Evolutionary conservation across 106 monocot genomes (phyloP).

Genomic region (Vanilla planifolia): DNA sequence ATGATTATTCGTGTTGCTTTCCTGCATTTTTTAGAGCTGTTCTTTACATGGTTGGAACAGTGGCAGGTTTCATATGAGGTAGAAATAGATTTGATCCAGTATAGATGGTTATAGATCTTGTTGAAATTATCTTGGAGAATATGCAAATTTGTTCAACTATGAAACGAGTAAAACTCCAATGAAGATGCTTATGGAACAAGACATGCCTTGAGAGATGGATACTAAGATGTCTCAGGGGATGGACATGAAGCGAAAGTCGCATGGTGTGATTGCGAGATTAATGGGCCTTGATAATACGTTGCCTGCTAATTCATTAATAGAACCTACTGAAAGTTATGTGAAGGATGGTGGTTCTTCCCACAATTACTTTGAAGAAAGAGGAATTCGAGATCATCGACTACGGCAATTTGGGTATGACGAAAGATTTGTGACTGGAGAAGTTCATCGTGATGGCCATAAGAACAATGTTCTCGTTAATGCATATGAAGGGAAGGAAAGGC

Average conservation of each 20-base stretch:
- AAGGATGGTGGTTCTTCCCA: constrained; percentile 1
- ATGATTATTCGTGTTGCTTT: background rate
- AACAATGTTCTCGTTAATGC: constrained; percentile 17
- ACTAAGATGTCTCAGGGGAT: constrained; percentile 31
- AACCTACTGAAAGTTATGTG: constrained; percentile 1
- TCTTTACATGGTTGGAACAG: background rate
- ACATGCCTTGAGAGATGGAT: too few species aligned
- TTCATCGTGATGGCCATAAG: background rate
- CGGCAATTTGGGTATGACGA: background rate
- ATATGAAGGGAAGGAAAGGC: constrained; percentile 22
- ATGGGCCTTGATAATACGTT: constrained; percentile 58
- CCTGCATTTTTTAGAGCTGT: background rate
- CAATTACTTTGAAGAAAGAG: background rate
- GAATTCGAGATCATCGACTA: background rate
- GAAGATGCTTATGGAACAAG: constrained; percentile 41
- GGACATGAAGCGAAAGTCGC: constrained; percentile 20
- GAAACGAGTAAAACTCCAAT: constrained; percentile 28
- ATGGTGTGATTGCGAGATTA: constrained; percentile 48
- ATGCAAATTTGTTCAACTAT: constrained; percentile 27
- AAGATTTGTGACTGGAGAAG: background rate
- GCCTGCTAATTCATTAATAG: constrained; percentile 15
- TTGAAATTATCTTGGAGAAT: constrained; percentile 17
- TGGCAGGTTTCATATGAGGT: constrained; percentile 20
- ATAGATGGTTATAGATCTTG: constrained; percentile 12
- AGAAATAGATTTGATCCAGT: constrained; percentile 12